Evolutionary conservation across 768 basidiomycete genomes (phyloP).

Genomic region (Cystofilobasidium macerans): DNA sequence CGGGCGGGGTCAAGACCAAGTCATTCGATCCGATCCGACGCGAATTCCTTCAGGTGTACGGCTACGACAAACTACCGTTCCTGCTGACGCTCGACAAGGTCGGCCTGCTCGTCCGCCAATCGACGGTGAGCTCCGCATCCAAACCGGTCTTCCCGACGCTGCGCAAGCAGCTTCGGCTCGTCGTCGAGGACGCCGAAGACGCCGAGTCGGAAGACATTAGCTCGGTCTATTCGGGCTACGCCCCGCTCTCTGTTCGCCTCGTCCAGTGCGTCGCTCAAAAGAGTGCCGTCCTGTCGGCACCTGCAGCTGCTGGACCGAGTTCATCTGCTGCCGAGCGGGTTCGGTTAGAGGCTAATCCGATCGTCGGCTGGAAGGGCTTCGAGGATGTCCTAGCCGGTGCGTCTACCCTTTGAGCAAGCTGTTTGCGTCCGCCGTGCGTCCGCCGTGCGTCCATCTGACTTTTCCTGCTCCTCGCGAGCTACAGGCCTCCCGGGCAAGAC

Average conservation of each 20-base stretch:
- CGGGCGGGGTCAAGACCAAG: constrained; percentile 78
- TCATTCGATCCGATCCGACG: constrained; percentile 75
- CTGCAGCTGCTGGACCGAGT: constrained; percentile 40
- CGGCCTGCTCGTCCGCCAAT: constrained; percentile 1
- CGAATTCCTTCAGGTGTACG: constrained; percentile 67
- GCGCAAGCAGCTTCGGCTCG: constrained; percentile 75
- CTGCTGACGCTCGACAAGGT: constrained; percentile 12
- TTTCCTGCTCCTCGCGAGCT: not conserved
- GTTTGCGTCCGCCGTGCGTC: no score
- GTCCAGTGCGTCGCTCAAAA: constrained; percentile 90
- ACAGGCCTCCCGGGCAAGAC: constrained; percentile 63
- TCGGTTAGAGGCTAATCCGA: constrained; percentile 67
- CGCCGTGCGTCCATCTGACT: no score
- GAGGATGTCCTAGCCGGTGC: constrained; percentile 69
- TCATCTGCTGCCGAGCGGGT: constrained; percentile 37
- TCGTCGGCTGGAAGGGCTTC: constrained; percentile 94
- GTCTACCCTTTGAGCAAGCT: not conserved
- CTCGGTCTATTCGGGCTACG: constrained; percentile 93
- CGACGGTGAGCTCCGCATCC: constrained; percentile 35
- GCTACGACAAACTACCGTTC: constrained; percentile 19
- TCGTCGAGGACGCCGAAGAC: constrained; percentile 70
- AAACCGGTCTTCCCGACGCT: constrained; percentile 47
- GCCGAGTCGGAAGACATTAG: constrained; percentile 74
- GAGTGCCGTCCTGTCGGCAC: constrained; percentile 55
- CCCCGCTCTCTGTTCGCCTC: constrained; percentile 79